A percentile compares a stretch with the other conserved stretches of the same genome.
Conservation (phyloP, 345 rosid genomes). For the Barbarea vulgaris region DNA sequence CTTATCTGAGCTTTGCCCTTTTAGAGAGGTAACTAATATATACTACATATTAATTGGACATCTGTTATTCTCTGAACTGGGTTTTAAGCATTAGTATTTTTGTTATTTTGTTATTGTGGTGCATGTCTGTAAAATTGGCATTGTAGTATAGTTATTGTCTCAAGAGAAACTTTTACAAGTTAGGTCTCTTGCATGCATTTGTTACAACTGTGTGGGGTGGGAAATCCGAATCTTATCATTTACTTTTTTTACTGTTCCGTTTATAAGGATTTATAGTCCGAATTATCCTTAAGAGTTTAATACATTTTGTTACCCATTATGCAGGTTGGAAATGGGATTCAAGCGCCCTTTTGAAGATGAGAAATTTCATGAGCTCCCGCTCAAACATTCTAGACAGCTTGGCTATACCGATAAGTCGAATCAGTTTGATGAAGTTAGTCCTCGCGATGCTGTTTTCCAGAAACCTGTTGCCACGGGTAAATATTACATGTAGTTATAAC, state of each 20-base stretch:
- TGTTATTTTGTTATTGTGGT: not conserved
- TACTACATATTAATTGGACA: not conserved
- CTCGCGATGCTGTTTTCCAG: constrained; percentile 27
- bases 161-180: not conserved
- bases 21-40: constrained; percentile 39
- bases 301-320: not conserved
- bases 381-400: constrained; percentile 51
- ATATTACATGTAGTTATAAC: constrained; percentile 2
- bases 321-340: constrained; percentile 49
- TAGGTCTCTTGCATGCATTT: constrained; percentile 13
- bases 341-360: constrained; percentile 58
- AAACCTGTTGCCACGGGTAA: constrained; percentile 42
- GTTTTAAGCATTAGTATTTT: not conserved
- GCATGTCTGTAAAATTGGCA: constrained; percentile 11
- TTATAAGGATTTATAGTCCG: not conserved
- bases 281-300: not conserved
- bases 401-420: constrained; percentile 40
- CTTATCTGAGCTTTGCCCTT: constrained; percentile 22
- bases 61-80: not conserved
- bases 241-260: not conserved
- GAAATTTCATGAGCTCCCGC: constrained; percentile 46
- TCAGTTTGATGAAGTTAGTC: constrained; percentile 37
- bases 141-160: not conserved
- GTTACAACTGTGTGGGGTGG: not conserved
- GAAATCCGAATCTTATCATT: not conserved